Conservation (phyloP, 2,329 filamentous ascomycete genomes). For the Penicillium sp. region DNA sequence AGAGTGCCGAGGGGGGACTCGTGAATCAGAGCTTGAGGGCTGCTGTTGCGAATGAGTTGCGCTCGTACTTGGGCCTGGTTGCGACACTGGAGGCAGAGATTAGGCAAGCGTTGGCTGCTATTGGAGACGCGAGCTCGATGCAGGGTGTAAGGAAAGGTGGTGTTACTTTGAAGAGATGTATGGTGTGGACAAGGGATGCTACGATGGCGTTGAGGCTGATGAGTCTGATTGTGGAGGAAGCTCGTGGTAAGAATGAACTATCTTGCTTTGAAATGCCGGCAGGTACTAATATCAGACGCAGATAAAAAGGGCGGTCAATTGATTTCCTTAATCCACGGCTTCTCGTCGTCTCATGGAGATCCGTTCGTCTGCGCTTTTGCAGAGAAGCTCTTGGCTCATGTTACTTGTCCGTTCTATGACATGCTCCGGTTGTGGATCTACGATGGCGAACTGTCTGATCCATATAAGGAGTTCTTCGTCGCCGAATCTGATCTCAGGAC, state of each 20-base stretch:
- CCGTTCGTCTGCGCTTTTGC: conserved; percentile 94
- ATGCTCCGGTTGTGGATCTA: conserved; percentile 98
- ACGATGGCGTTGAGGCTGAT: conserved; percentile 94
- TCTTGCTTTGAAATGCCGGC: not conserved
- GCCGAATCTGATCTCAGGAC: conserved; percentile 72
- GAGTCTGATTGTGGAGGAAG: conserved; percentile 92
- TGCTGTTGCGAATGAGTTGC: conserved; percentile 81
- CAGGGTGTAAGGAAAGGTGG: conserved; percentile 81
- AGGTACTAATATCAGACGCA: conserved; percentile 31
- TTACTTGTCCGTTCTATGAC: conserved; percentile 94
- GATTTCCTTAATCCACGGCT: conserved; percentile 90
- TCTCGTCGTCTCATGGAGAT: conserved; percentile 92
- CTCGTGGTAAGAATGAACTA: conserved; percentile 63
- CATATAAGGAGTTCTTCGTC: conserved; percentile 94
- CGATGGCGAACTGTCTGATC: conserved; percentile 95
- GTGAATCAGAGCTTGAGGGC: conserved; percentile 89
- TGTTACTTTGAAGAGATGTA: conserved; percentile 91
- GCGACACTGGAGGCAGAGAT: conserved; percentile 94
- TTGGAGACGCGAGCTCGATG: conserved; percentile 65
- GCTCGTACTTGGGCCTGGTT: conserved; percentile 87
- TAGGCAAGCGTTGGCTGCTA: conserved; percentile 74
- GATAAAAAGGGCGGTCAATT: conserved; percentile 84
- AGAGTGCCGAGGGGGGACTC: conserved; percentile 80
- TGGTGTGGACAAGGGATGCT: conserved; percentile 96
- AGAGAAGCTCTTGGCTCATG: conserved; percentile 81